Conservation (phyloP, 2,329 filamentous ascomycete species). For the Colletotrichum sp. region DNA sequence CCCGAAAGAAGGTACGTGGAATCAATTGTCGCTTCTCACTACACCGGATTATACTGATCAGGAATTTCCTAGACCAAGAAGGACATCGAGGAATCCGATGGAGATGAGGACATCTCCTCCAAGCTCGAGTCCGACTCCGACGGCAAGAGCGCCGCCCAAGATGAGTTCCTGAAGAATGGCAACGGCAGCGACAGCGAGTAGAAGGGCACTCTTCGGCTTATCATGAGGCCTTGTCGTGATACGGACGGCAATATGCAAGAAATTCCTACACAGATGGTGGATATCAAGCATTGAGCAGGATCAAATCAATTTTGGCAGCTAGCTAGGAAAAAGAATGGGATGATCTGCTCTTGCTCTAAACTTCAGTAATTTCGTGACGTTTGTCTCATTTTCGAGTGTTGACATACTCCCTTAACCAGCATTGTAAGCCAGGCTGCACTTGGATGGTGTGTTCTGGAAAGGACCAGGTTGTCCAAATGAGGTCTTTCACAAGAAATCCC, state of each 20-base stretch:
- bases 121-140: slow-evolving; percentile 15
- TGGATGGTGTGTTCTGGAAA: neutral
- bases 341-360: neutral
- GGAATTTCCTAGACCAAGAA: neutral
- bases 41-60: neutral
- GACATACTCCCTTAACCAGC: neutral
- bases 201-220: neutral
- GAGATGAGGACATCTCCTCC: neutral
- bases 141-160: slow-evolving; percentile 3
- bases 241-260: neutral
- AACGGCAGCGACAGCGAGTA: neutral
- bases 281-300: neutral
- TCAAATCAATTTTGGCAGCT: neutral
- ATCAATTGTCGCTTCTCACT: neutral
- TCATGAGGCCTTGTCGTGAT: neutral
- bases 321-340: neutral
- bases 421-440: neutral
- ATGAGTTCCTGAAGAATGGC: neutral
- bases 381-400: neutral
- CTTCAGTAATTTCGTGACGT: neutral
- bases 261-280: neutral
- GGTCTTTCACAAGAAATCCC: neutral
- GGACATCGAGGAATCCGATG: neutral
- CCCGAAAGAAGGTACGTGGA: slow-evolving; percentile 30
- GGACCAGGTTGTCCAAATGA: neutral